Evolutionary conservation across 495 filamentous ascomycete genomes (phyloP).

Genomic region (Aspergillus incahuasiensis): DNA sequence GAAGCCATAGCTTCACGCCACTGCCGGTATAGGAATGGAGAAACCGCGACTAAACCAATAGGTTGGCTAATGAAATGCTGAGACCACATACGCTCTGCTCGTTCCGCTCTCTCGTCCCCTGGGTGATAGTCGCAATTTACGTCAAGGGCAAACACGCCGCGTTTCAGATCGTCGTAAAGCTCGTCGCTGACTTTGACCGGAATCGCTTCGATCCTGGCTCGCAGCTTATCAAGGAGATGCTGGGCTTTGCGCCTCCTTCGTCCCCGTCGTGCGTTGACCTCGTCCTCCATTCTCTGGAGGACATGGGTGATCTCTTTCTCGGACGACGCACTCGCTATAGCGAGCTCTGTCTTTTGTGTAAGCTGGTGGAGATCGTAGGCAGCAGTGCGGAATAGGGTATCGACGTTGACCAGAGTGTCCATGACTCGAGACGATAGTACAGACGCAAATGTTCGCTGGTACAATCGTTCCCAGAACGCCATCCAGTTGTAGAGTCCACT

Average conservation of each 20-base stretch:
- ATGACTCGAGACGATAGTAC: slow-evolving; percentile 10
- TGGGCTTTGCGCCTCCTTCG: slow-evolving; percentile 20
- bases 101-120: slow-evolving; percentile 19
- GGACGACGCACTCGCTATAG: slow-evolving; percentile 10
- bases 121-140: slow-evolving; percentile 25
- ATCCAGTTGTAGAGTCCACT: slow-evolving; percentile 21
- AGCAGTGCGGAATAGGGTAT: slow-evolving; percentile 21
- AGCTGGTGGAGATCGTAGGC: slow-evolving; percentile 20
- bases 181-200: slow-evolving; percentile 22
- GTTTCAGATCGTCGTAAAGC: slow-evolving; percentile 24
- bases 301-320: slow-evolving; percentile 17
- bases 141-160: slow-evolving; percentile 23
- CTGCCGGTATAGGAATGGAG: slow-evolving; percentile 16
- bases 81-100: slow-evolving; percentile 12
- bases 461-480: slow-evolving; percentile 22
- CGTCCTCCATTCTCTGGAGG: slow-evolving; percentile 23
- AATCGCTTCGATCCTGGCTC: slow-evolving; percentile 18
- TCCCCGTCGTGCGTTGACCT: slow-evolving; percentile 17
- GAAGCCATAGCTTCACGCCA: slow-evolving; percentile 11
- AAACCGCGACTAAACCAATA: slow-evolving; percentile 13
- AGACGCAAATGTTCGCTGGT: slow-evolving; percentile 14
- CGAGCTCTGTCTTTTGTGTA: slow-evolving; percentile 14
- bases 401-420: slow-evolving; percentile 13
- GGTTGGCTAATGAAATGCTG: slow-evolving; percentile 9
- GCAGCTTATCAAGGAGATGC: slow-evolving; percentile 17